Evolutionary conservation across 495 filamentous ascomycete genomes (phyloP).

Genomic region (Aspergillus panamensis): DNA sequence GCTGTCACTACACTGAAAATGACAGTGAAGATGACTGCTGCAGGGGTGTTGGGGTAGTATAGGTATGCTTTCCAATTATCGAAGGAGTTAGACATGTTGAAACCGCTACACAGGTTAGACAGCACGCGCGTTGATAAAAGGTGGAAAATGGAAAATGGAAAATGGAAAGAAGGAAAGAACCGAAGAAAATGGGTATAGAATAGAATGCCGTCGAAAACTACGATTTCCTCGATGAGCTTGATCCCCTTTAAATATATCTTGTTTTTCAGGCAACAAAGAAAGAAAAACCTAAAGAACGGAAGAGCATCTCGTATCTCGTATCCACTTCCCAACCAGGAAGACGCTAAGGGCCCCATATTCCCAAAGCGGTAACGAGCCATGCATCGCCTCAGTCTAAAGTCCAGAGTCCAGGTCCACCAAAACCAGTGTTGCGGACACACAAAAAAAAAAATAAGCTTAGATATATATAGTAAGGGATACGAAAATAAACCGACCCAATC

Average conservation of each 20-base stretch:
- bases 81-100: not conserved
- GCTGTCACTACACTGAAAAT: constrained; percentile 41
- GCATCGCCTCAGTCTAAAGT: not conserved
- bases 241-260: not conserved
- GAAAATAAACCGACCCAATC: not conserved
- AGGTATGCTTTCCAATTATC: constrained; percentile 35
- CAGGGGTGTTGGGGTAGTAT: constrained; percentile 48
- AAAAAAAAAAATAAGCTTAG: not conserved
- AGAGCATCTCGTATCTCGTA: not conserved
- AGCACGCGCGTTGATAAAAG: not conserved
- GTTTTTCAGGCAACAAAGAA: not conserved
- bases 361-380: not conserved
- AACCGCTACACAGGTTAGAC: not conserved
- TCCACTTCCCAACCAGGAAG: not conserved
- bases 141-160: not conserved
- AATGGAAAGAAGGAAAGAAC: not conserved
- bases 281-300: not conserved
- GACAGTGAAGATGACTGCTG: constrained; percentile 46
- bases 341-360: not conserved
- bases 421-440: no score
- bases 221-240: no score
- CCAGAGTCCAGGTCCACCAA: no score
- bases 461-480: not conserved
- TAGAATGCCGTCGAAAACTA: no score
- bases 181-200: not conserved